Percentiles rank a stretch among this genome's conserved stretches.
Evolutionary conservation across 805 yeast genomes (phyloP).

Genomic region (Zygotorulaspora chibaensis): DNA sequence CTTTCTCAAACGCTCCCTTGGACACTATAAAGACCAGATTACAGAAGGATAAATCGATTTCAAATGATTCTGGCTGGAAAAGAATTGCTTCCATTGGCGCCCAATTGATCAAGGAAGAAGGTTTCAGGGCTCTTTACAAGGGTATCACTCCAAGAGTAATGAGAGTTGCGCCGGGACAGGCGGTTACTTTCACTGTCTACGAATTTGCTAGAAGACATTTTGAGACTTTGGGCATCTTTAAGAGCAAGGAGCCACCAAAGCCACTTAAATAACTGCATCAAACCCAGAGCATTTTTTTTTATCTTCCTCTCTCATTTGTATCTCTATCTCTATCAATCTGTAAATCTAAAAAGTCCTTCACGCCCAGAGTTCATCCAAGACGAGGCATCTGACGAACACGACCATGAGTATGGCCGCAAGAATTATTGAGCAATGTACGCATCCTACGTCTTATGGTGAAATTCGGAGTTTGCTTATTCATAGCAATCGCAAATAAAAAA

Average conservation of each 20-base stretch:
- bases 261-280: conserved; percentile 5
- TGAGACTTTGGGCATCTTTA: conserved; percentile 37
- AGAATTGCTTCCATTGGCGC: conserved; percentile 77
- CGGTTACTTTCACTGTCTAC: conserved; percentile 95
- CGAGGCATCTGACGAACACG: too few species aligned
- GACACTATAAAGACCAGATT: conserved; percentile 96
- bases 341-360: neutral
- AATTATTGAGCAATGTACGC: neutral
- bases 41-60: conserved; percentile 77
- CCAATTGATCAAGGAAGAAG: conserved; percentile 83
- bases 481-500: neutral
- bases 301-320: neutral
- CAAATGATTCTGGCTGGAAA: conserved; percentile 65
- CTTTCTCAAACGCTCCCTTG: conserved; percentile 94
- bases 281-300: neutral
- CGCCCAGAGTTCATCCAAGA: too few species aligned
- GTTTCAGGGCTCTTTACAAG: conserved; percentile 81
- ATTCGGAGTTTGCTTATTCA: neutral
- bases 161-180: conserved; percentile 99
- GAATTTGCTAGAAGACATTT: conserved; percentile 75
- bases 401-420: too few species aligned
- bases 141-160: conserved; percentile 98
- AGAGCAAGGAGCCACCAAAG: conserved; percentile 12
- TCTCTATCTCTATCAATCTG: neutral
- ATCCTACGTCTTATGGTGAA: neutral